Conservation (phyloP, 306 rosid species). For the Trichosanthes truncata region DNA sequence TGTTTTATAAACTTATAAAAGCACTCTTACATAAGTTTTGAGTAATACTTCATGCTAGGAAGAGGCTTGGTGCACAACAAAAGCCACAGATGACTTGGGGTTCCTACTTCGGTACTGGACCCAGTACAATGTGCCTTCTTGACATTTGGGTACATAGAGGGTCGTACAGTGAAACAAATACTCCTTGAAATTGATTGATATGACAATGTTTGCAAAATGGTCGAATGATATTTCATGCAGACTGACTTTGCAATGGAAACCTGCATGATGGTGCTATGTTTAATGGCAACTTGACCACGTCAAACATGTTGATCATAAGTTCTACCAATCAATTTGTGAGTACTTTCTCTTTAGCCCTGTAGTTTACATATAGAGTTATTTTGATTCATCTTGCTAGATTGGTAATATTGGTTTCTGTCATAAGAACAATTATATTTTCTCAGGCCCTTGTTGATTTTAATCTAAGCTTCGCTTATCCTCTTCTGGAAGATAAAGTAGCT, state of each 20-base stretch:
- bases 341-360: conserved; percentile 2
- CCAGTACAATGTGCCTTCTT: conserved; percentile 40
- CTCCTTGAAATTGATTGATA: conserved; percentile 46
- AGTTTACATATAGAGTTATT: background rate
- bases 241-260: conserved; percentile 24
- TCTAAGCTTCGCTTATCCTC: too few species aligned
- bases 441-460: conserved; percentile 67
- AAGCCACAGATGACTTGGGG: conserved; percentile 61
- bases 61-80: conserved; percentile 76
- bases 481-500: too few species aligned
- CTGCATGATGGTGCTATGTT: background rate
- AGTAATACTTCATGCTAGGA: conserved; percentile 29
- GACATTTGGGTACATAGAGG: conserved; percentile 57
- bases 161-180: conserved; percentile 61
- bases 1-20: background rate
- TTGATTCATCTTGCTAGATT: conserved; percentile 2
- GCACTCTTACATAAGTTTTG: background rate
- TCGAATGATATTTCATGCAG: conserved; percentile 49
- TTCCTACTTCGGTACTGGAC: conserved; percentile 51
- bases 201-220: conserved; percentile 24
- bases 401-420: conserved; percentile 12
- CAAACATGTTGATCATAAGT: conserved; percentile 54
- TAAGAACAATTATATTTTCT: conserved; percentile 8
- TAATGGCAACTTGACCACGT: conserved; percentile 77
- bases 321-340: conserved; percentile 55